Evolutionary conservation across 2,329 filamentous ascomycete species (phyloP), one percentile per base, ranked within the genome.

Genomic region (Zopfia rhizophila): DNA sequence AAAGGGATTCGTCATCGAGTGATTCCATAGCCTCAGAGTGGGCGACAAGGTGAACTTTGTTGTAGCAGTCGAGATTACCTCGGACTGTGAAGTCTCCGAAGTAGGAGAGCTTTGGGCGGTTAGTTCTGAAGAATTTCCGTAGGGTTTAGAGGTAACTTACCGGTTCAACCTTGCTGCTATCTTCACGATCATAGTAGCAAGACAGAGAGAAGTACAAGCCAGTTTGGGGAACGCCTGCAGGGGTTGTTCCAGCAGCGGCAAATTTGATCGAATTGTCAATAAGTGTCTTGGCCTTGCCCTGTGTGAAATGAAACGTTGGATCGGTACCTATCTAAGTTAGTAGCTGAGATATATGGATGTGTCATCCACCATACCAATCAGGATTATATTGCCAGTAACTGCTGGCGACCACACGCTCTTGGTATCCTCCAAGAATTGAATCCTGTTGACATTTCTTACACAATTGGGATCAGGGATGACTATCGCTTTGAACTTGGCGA

Each of bases 401-500:
- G 53, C 53, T 25, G 53, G 53, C 17, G 51, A 51, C 53, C 53
- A 56, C 19, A 13, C 40, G 8, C 14, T 21, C 47, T 75, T 75
- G 17, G 72, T 73, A 25, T 70, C 65, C 21, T 70, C 62, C 7
- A 77, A 60, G 43, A 76, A 73, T 19, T 66, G 55, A 44, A 77
- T 65, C 11, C 55, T 51, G 38, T 41, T 47, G 11, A 59, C 54
- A 37, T 58, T 54, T 5, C 46, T n/a, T 3, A 38, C 53, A 47
- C 70, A 72, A 33, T 65, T 58, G 8, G 72, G 68, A 47, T 78
- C 76, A 5, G 72, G 69, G 25, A 78, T 62, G 40, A 78, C 59
- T 38, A 78, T 73, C 10, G 75, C 75, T 56, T 74, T 76, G 70
- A 70, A 78, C 42, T 68, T 63, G 32, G 73, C 66, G 57, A 77